Evolutionary conservation across 805 yeast species (phyloP), one percentile per base, ranked within the genome.

Genomic region (Candida taoyuanica): DNA sequence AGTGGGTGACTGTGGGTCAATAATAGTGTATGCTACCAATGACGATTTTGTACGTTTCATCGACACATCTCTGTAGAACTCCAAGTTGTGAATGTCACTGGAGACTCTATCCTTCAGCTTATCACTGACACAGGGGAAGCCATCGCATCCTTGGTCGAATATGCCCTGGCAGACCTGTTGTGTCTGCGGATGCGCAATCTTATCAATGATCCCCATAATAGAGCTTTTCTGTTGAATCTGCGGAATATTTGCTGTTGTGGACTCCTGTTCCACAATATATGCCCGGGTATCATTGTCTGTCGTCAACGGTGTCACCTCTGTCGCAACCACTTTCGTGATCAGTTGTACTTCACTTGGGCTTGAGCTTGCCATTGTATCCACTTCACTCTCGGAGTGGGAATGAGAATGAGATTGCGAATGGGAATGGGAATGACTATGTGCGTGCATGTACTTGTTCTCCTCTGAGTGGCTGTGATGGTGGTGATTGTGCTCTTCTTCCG

Each of bases 11-110:
- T n/a, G n/a, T n/a, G n/a, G n/a, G n/a, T n/a, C n/a, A n/a, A n/a
- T n/a, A n/a, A n/a, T n/a, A n/a, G 54, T 53, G 37, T 55, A 55
- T 1, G 56, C 59, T 8, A 55, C 56, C 8, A 55, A 25, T 3
- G 55, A 36, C 8, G 40, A 33, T 8, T 34, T 44, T 1, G 49
- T 36, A 4, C 40, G 38, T 9, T 33, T 29, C 5, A 36, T 21
- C 7, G 40, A 31, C 9, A 41, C 18, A 15, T 36, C 48, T 35
- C 57, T 43, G 28, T 55, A 55, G 29, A 53, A 48, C 13, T 53
- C 53, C 33, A 55, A 27, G 36, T 55, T 48, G 13, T 46, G 51
- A 20, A 55, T 39, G 37, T 55, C 59, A 32, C 49, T 47, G 2
- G 57, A 42, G n/a, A 55, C 47, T 26, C 48, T 45, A 13, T 45